Conservation (phyloP, 2,329 filamentous ascomycete species). For the Cryphonectria parasitica region DNA sequence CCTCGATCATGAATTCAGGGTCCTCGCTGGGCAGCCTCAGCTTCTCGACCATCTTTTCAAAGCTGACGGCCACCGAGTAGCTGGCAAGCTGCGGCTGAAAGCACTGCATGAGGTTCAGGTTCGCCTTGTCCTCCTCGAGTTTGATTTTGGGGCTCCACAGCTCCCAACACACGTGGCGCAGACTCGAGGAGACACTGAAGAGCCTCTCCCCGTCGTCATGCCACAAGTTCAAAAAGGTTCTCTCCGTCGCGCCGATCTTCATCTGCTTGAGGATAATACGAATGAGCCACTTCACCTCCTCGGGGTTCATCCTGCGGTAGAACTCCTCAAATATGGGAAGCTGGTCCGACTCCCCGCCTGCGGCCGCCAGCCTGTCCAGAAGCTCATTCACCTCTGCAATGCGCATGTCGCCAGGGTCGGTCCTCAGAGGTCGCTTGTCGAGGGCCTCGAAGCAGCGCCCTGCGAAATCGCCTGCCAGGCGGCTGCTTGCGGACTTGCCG, state of each 20-base stretch:
- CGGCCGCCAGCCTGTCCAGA: conserved; percentile 76
- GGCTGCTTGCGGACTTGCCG: conserved; percentile 63
- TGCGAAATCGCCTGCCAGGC: conserved; percentile 87
- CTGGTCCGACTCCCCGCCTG: conserved; percentile 82
- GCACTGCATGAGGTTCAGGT: conserved; percentile 85
- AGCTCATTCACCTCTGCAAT: conserved; percentile 89
- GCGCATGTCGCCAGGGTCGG: conserved; percentile 74
- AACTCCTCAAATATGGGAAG: conserved; percentile 80
- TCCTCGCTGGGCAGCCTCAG: conserved; percentile 70
- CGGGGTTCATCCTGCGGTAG: conserved; percentile 88
- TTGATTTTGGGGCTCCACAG: conserved; percentile 73
- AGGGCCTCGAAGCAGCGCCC: conserved; percentile 86
- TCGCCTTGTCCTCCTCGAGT: conserved; percentile 74
- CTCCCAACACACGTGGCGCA: conserved; percentile 94
- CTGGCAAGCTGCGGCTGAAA: conserved; percentile 96
- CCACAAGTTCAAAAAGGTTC: conserved; percentile 83
- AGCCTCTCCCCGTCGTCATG: conserved; percentile 76
- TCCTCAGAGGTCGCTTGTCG: conserved; percentile 78
- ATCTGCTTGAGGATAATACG: conserved; percentile 85
- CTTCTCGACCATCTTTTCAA: conserved; percentile 77
- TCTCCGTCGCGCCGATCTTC: conserved; percentile 79
- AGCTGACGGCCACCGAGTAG: conserved; percentile 77
- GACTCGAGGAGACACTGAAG: conserved; percentile 89
- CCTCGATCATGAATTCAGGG: conserved; percentile 90
- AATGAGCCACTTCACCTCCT: conserved; percentile 93